A percentile compares a stretch with the other conserved stretches of the same genome.
Evolutionary conservation across 495 filamentous ascomycete genomes (phyloP).

Genomic region (Aspergillus steynii): DNA sequence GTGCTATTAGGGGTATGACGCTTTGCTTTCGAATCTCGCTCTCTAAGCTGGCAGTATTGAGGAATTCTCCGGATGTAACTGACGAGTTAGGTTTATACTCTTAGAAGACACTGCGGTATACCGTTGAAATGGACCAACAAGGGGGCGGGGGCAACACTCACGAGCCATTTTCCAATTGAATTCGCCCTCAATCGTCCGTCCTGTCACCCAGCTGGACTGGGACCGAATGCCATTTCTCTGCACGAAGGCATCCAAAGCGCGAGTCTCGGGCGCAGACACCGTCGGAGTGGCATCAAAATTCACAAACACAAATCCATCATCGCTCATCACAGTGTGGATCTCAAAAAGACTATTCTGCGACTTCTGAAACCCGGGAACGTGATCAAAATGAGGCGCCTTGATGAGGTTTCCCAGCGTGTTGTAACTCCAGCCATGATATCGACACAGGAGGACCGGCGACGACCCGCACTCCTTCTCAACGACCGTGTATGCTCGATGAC

Average conservation of each 20-base stretch:
- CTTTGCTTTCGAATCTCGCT: not conserved
- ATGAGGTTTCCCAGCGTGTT: conserved; percentile 54
- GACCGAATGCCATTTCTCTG: conserved; percentile 10
- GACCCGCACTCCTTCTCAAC: conserved; percentile 50
- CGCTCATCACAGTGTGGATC: conserved; percentile 34
- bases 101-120: not conserved
- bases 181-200: conserved; percentile 34
- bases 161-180: conserved; percentile 51
- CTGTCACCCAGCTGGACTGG: conserved; percentile 31
- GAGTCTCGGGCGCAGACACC: conserved; percentile 13
- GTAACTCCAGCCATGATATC: conserved; percentile 67
- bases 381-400: conserved; percentile 60
- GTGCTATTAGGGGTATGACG: not conserved
- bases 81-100: too few species aligned
- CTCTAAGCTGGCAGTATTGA: not conserved
- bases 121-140: not conserved
- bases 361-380: conserved; percentile 56
- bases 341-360: conserved; percentile 51
- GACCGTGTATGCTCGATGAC: conserved; percentile 59
- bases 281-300: conserved; percentile 39
- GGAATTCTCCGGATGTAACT: conserved; percentile 5
- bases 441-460: conserved; percentile 53
- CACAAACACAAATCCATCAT: conserved; percentile 40
- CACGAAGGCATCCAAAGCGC: conserved; percentile 16
- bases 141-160: conserved; percentile 10